Conservation (phyloP, 768 basidiomycete species). For the Trametes cinnabarina region DNA sequence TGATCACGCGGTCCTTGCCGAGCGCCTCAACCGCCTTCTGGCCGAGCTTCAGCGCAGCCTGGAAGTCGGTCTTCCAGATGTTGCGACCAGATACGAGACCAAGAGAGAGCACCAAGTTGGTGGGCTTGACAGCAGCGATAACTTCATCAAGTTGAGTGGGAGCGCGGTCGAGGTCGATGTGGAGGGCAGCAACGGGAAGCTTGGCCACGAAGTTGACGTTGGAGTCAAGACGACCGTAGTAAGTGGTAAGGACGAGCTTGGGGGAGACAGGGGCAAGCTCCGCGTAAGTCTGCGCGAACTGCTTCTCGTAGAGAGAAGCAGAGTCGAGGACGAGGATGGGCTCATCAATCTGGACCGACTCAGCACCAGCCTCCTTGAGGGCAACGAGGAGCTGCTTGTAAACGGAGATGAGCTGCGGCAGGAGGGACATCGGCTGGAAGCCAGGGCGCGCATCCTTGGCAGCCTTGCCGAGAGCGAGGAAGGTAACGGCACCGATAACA, state of each 20-base stretch:
- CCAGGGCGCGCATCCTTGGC: conserved; percentile 76
- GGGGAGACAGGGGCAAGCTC: conserved; percentile 81
- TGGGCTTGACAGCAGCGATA: conserved; percentile 79
- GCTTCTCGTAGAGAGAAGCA: conserved; percentile 70
- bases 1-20: conserved; percentile 84
- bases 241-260: conserved; percentile 92
- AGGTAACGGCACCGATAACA: conserved; percentile 92
- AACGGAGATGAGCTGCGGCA: conserved; percentile 85
- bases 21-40: conserved; percentile 84
- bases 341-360: conserved; percentile 96
- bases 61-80: conserved; percentile 98
- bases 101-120: conserved; percentile 79
- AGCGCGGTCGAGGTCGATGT: conserved; percentile 95
- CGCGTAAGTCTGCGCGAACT: conserved; percentile 78
- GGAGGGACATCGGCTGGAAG: conserved; percentile 90
- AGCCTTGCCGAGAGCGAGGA: conserved; percentile 90
- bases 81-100: conserved; percentile 98
- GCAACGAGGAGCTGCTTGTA: conserved; percentile 89
- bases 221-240: conserved; percentile 93
- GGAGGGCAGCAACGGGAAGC: conserved; percentile 90
- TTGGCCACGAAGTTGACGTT: conserved; percentile 87
- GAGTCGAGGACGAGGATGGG: conserved; percentile 92
- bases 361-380: conserved; percentile 90
- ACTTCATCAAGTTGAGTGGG: conserved; percentile 84
- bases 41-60: conserved; percentile 73